phyloP scores from a whole-genome alignment of 179 eudicot species.

The Spergularia azorica region DNA sequence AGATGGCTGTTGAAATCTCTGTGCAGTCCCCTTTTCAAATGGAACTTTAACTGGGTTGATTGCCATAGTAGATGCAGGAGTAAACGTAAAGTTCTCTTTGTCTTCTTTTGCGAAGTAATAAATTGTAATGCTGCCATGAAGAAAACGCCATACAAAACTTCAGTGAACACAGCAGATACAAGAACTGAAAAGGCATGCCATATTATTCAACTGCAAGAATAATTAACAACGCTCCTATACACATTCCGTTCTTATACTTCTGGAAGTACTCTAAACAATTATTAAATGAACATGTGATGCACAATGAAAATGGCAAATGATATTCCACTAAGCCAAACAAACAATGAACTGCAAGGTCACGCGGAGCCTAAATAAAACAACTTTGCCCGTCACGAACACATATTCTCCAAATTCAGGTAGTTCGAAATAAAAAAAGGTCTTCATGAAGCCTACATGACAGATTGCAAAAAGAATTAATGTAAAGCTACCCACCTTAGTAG shows the following conservation, averaged over 20 bases:
- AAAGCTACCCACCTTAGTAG: too few species aligned
- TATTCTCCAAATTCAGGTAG: background rate
- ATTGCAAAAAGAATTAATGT: too few species aligned
- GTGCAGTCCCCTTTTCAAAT: constrained; percentile 70
- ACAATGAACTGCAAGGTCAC: background rate
- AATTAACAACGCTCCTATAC: background rate
- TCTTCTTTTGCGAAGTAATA: constrained; percentile 88
- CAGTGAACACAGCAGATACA: background rate
- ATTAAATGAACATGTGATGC: background rate
- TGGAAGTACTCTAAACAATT: background rate
- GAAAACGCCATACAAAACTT: background rate
- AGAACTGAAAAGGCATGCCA: background rate
- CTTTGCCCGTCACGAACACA: background rate
- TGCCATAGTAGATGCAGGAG: constrained; percentile 54
- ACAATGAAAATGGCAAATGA: background rate
- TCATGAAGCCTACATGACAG: background rate
- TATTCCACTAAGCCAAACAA: background rate
- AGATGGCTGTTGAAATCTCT: constrained; percentile 76
- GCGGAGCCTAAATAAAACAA: background rate
- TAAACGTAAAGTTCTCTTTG: constrained; percentile 51
- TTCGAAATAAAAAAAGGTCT: background rate
- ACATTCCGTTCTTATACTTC: background rate
- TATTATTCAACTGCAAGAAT: background rate
- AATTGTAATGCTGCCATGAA: constrained; percentile 63
- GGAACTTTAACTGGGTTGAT: constrained; percentile 62